phyloP scores from a whole-genome alignment of 176 grass and related monocot species.

The maize (Zea mays) region Zm-B73-REFERENCE-NAM-5.0 NC_050099.1:6724501-6725000 shows the following conservation, averaged over 20 bases:
- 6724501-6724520: too few species aligned
- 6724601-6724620: too few species aligned
- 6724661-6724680: too few species aligned
- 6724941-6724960: conserved; percentile 60
- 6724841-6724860: not conserved
- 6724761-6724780: not conserved
- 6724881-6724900: not conserved
- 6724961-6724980: conserved; percentile 95
- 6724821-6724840: not conserved
- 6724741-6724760: not conserved
- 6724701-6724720: too few species aligned
- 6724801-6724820: not conserved
- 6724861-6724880: not conserved
- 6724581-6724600: too few species aligned
- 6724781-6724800: not conserved
- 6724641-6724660: too few species aligned
- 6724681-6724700: too few species aligned
- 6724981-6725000: conserved; percentile 67
- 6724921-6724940: conserved; percentile 35
- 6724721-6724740: too few species aligned
- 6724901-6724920: not conserved
- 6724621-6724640: too few species aligned
- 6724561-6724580: too few species aligned
- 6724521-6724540: too few species aligned
- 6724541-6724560: too few species aligned